Conservation (phyloP, 352 stramenopile genomes). For the Pythium periplocum region DNA sequence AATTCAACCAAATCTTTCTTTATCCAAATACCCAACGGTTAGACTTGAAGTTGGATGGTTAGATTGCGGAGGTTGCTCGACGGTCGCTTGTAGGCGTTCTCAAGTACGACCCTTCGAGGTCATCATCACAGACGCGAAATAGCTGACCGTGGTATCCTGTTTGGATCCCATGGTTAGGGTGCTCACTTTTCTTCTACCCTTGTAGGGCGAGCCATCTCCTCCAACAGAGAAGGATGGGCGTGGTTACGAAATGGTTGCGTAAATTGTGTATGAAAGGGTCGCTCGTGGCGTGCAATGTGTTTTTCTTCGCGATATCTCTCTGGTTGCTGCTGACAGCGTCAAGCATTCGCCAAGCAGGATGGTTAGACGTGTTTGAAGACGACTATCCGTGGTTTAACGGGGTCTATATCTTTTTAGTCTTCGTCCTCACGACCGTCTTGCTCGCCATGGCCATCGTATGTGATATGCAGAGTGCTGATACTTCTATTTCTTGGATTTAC, state of each 20-base stretch:
- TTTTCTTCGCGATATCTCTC: slow-evolving; percentile 18
- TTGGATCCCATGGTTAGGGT: too few species aligned
- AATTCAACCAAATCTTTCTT: too few species aligned
- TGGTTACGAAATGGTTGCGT: slow-evolving; percentile 3
- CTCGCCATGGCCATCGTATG: slow-evolving; percentile 15
- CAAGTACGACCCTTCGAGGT: too few species aligned
- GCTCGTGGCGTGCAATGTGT: slow-evolving; percentile 13
- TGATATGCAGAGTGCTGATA: not conserved
- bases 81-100: too few species aligned
- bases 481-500: not conserved
- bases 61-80: too few species aligned
- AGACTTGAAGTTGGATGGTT: too few species aligned
- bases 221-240: too few species aligned
- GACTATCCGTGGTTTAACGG: slow-evolving; percentile 24
- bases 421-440: slow-evolving; percentile 9
- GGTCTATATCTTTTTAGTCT: not conserved
- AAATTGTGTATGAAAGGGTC: slow-evolving; percentile 11
- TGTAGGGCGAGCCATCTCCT: too few species aligned
- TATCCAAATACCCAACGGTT: too few species aligned
- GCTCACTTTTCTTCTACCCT: too few species aligned
- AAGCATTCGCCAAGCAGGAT: slow-evolving; percentile 15
- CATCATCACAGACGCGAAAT: too few species aligned
- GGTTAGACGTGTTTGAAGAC: slow-evolving; percentile 25
- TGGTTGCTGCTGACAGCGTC: slow-evolving; percentile 10
- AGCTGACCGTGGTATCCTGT: too few species aligned